phyloP scores from a whole-genome alignment of 257 asterid species.

The Lycium ferocissimum region DNA sequence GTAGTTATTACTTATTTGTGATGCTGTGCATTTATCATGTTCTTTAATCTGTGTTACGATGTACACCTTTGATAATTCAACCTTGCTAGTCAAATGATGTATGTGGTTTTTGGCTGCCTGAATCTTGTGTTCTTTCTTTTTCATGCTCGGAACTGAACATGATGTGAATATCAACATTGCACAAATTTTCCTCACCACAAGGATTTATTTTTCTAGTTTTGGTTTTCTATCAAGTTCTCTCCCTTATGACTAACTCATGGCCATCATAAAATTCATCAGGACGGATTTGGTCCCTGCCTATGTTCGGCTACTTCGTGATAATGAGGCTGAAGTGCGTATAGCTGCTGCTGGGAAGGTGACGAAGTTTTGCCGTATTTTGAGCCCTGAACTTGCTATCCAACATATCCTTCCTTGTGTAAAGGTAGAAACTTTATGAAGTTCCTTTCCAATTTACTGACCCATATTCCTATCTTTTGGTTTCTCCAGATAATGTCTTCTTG shows the following conservation, averaged over 20 bases:
- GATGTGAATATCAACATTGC: conserved; percentile 2
- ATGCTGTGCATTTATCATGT: conserved; percentile 7
- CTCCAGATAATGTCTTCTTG: background rate
- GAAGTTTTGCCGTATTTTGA: conserved; percentile 49
- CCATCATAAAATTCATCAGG: conserved; percentile 33
- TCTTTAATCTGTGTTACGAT: conserved; percentile 14
- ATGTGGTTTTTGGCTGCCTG: conserved; percentile 3
- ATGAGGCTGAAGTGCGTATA: conserved; percentile 58
- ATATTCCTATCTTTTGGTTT: background rate
- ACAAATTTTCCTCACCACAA: background rate
- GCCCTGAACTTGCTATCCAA: conserved; percentile 50
- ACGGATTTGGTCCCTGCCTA: conserved; percentile 54
- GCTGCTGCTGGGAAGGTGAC: conserved; percentile 60
- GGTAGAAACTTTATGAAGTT: conserved; percentile 36
- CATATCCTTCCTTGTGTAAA: conserved; percentile 53
- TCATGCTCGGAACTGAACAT: conserved; percentile 5
- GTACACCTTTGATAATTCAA: conserved; percentile 17
- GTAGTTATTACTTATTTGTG: conserved; percentile 27
- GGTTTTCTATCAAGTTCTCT: background rate
- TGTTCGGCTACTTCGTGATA: conserved; percentile 54
- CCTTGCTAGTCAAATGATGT: conserved; percentile 14
- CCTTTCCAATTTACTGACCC: background rate
- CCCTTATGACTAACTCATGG: conserved; percentile 14
- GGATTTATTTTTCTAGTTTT: conserved; percentile 4
- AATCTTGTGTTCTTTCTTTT: background rate